These are phyloP conservation scores for Dryadomyces quercivorus DNA, from an alignment of 2,329 filamentous ascomycete genomes.

Conservation along the genomic window DNA sequence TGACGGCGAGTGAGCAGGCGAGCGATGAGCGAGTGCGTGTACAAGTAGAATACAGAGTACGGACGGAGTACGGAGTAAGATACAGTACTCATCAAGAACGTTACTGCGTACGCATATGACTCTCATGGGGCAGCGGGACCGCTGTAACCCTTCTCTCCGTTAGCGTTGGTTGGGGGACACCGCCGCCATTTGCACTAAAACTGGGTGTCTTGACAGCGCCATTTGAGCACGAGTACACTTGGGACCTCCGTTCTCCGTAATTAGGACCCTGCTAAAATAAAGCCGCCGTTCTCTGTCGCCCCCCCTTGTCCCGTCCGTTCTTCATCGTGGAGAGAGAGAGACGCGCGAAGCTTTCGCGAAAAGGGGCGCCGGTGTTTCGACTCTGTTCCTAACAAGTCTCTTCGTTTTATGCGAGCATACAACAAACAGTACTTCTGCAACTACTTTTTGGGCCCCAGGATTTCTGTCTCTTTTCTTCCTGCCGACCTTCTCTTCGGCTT, in stretches of 20 bases:
- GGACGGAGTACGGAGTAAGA: no score
- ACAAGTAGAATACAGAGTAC: no score
- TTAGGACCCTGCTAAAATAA: neutral
- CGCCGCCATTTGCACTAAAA: neutral
- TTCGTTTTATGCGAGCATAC: neutral
- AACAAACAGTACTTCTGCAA: no score
- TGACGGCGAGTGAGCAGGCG: no score
- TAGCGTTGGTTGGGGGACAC: neutral
- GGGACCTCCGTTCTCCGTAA: neutral
- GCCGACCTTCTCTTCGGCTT: neutral
- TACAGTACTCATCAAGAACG: no score
- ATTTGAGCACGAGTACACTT: neutral
- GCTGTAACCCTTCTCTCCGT: neutral
- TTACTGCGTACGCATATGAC: no score
- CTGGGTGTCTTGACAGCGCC: neutral
- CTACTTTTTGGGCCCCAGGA: neutral
- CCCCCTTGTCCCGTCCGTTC: neutral
- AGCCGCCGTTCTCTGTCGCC: neutral
- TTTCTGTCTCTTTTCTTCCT: neutral
- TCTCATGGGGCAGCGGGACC: neutral
- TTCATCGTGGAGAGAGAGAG: neutral
- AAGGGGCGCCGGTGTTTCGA: slow-evolving; percentile 1
- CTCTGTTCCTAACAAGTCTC: neutral
- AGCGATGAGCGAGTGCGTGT: no score
- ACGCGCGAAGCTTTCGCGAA: neutral